Conservation (phyloP, 2,329 filamentous ascomycete species). For the Epichloe glyceriae region DNA sequence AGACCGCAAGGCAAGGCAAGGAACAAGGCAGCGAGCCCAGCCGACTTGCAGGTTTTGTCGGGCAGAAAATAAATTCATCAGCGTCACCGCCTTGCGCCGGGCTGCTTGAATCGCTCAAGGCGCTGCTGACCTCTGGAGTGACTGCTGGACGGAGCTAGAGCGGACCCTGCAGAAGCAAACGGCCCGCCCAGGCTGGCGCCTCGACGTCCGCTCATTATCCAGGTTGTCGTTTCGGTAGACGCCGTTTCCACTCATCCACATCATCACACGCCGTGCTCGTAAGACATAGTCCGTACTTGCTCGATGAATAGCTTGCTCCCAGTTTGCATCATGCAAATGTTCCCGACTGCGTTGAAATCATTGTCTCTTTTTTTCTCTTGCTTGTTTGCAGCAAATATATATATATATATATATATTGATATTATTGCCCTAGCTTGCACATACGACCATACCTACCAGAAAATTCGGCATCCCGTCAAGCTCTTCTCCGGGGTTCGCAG, state of each 20-base stretch:
- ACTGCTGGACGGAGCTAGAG: background rate
- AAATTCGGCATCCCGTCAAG: background rate
- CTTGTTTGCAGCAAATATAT: no score
- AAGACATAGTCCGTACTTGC: no score
- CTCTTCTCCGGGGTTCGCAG: background rate
- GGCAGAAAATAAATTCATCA: conserved; percentile 18
- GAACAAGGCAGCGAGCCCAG: conserved; percentile 1
- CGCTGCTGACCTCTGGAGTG: background rate
- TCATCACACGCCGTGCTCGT: no score
- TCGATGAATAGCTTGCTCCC: no score
- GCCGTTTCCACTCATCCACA: no score
- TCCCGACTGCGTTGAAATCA: no score
- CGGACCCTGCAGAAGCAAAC: background rate
- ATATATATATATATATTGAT: no score
- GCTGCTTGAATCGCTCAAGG: background rate
- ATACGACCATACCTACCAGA: no score
- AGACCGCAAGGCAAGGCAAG: background rate
- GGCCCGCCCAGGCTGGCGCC: background rate
- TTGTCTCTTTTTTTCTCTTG: no score
- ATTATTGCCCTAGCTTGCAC: accelerated
- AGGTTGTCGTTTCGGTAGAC: no score
- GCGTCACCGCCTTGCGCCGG: conserved; percentile 15
- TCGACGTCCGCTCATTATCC: background rate
- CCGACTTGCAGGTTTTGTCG: conserved; percentile 11
- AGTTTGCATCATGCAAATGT: no score